Base-by-base conservation (phyloP, 2,329 filamentous ascomycete genomes). In the Ophiostoma tasmaniense region DNA sequence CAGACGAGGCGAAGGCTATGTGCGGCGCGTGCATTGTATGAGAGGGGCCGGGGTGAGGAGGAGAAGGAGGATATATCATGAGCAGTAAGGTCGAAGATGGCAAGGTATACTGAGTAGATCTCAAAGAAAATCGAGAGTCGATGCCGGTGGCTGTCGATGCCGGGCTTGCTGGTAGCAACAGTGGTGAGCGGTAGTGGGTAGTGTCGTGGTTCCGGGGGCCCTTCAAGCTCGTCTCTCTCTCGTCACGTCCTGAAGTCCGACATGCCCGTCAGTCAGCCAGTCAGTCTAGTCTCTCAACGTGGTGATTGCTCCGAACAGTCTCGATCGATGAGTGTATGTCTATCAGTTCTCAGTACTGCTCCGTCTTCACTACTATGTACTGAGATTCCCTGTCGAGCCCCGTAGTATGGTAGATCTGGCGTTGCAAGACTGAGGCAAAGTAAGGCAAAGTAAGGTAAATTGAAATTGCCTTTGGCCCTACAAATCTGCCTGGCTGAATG, bases 1-100 rank as follows among this genome's bases (percentile, higher is more conserved):
- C 68, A 45, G 68, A 69, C 50, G 71, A 68, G 37, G 70, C 69
- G 59, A 69, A 61, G 65, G 45, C 69, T 28, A 68, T 55, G 39
- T 71, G 71, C 55, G 70, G 69, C 66, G 71, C 70, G 64, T 67
- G 55, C 71, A 72, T 73, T 70, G 66, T 65, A 35, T 37, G 28
- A 37, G 61, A 37, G 33, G 61, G 33, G 33, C 20, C 20, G 61
- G 61, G 61, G 59, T 22, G 61, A 28, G 61, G 28, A 33, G 20
- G 28, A 61, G 14, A 13, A 61, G 14, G 28, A 61, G 55, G 55
- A 61, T 37, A 64, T 64, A 64, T 35, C 33, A 37, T 13, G 61
- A 35, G 20, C 8, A 33, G 33, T 37, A 64, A 35, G 30, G 30
- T 37, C 17, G 61, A 64, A 3, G 59, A 37, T 20, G 61, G 33